Evolutionary conservation across 768 basidiomycete species (phyloP).

Genomic region (Termitomyces bulborhizus): DNA sequence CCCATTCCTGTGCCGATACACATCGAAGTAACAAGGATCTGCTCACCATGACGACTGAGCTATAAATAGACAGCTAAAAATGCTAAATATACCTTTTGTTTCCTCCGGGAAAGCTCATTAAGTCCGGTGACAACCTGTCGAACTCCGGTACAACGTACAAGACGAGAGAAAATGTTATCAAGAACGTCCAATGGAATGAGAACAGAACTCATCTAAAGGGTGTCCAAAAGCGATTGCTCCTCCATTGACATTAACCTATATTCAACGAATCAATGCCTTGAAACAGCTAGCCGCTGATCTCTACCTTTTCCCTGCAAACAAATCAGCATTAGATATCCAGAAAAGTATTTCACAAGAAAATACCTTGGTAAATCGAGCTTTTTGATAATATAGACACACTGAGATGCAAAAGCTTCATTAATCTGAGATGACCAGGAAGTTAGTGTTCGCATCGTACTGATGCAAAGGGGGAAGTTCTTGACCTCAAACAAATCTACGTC

Average conservation of each 20-base stretch:
- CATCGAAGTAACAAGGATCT: constrained; percentile 86
- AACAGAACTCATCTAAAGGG: constrained; percentile 61
- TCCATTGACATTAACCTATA: constrained; percentile 79
- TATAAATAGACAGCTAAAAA: background rate
- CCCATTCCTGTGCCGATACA: constrained; percentile 92
- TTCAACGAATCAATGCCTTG: background rate
- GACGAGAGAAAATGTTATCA: background rate
- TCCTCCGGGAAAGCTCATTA: constrained; percentile 61
- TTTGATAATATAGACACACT: constrained; percentile 69
- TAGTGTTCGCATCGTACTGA: background rate
- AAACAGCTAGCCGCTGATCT: background rate
- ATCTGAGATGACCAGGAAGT: constrained; percentile 39
- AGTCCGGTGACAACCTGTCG: constrained; percentile 84
- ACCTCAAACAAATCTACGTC: constrained; percentile 84
- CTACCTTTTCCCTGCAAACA: constrained; percentile 30
- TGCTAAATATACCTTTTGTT: constrained; percentile 43
- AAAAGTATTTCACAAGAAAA: background rate
- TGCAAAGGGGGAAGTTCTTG: constrained; percentile 6
- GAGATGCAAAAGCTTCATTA: constrained; percentile 89
- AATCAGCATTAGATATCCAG: background rate
- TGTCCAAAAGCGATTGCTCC: constrained; percentile 87
- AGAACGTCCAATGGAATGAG: background rate
- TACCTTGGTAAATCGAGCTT: constrained; percentile 52
- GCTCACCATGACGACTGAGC: background rate
- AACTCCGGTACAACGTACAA: constrained; percentile 72